Percentiles rank a stretch among this genome's conserved stretches.
Evolutionary conservation across 768 basidiomycete species (phyloP).

Genomic region (Gautieria morchelliformis): DNA sequence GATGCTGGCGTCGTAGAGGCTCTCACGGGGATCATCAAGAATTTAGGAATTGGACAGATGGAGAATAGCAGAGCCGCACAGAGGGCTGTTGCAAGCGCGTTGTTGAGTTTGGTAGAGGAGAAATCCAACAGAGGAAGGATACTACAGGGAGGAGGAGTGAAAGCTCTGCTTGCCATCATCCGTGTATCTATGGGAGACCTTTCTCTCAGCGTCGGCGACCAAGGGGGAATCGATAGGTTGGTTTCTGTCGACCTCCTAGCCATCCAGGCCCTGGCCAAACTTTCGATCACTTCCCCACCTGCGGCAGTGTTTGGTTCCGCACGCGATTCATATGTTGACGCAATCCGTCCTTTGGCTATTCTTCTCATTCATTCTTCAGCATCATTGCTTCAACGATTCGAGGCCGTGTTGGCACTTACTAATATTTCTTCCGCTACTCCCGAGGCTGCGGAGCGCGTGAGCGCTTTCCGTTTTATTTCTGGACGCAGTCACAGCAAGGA

Average conservation of each 20-base stretch:
- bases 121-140: constrained; percentile 69
- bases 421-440: constrained; percentile 79
- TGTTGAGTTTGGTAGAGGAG: constrained; percentile 68
- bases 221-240: too few species aligned
- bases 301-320: constrained; percentile 86
- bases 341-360: constrained; percentile 70
- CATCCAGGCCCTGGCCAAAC: constrained; percentile 85
- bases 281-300: constrained; percentile 87
- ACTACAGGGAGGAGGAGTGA: constrained; percentile 73
- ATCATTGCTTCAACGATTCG: constrained; percentile 76
- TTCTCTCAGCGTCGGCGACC: too few species aligned
- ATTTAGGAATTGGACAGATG: constrained; percentile 17
- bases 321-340: constrained; percentile 65
- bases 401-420: constrained; percentile 92
- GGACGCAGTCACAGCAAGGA: constrained; percentile 12
- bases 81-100: constrained; percentile 43
- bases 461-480: constrained; percentile 15
- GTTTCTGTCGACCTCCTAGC: too few species aligned
- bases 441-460: constrained; percentile 57
- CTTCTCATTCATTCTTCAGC: constrained; percentile 63
- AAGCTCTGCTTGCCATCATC: too few species aligned
- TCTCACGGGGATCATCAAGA: constrained; percentile 45
- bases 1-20: constrained; percentile 55
- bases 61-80: background rate
- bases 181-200: too few species aligned